Evolutionary conservation across 441 rosid species (phyloP).

Genomic region (Breynia disticha): DNA sequence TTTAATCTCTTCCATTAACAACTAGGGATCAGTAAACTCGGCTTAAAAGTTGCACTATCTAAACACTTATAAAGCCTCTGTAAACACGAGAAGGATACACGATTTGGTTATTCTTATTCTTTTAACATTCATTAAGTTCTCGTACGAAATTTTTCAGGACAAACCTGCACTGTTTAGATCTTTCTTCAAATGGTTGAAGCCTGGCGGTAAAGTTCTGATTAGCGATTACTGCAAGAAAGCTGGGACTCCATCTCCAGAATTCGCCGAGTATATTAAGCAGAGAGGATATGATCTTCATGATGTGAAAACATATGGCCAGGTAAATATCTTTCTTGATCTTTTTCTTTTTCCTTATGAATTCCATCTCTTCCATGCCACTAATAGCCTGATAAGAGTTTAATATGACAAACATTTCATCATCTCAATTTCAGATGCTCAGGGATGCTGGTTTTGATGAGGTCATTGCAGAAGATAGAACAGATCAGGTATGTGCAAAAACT

Average conservation of each 20-base stretch:
- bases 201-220: constrained; percentile 92
- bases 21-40: too few relatives aligned
- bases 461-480: constrained; percentile 77
- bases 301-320: constrained; percentile 77
- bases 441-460: constrained; percentile 77
- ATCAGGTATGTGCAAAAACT: constrained; percentile 41
- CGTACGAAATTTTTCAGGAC: constrained; percentile 39
- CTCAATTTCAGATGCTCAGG: constrained; percentile 54
- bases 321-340: constrained; percentile 11
- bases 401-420: not conserved
- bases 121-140: not conserved
- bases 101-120: not conserved
- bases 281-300: constrained; percentile 98
- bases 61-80: too few relatives aligned
- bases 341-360: not conserved
- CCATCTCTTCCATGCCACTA: not conserved
- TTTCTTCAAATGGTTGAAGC: constrained; percentile 91
- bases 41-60: too few relatives aligned
- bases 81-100: too few relatives aligned
- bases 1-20: too few relatives aligned
- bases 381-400: not conserved
- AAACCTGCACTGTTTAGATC: constrained; percentile 81
- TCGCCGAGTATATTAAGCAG: constrained; percentile 64
- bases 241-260: constrained; percentile 63
- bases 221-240: constrained; percentile 80